A percentile compares a stretch with the other conserved stretches of the same genome.
These are phyloP conservation scores for Nannochloropsis granulata DNA, from an alignment of 108 stramenopile genomes.

Conservation along the genomic window DNA sequence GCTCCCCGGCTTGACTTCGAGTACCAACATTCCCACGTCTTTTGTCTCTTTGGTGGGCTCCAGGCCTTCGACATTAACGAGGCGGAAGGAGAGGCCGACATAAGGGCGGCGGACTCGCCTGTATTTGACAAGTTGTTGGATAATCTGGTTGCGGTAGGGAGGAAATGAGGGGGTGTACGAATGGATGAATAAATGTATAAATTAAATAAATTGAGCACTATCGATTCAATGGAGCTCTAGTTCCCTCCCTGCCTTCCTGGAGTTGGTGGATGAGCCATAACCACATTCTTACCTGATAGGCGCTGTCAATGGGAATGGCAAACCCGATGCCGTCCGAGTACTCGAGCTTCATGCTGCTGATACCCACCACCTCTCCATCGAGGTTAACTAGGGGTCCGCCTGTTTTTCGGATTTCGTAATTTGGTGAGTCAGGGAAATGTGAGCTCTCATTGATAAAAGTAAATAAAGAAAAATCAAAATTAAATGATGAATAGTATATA, in stretches of 20 bases:
- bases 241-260: too few species aligned
- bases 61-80: background rate
- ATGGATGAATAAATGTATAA: too few species aligned
- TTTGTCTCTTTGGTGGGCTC: background rate
- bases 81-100: conserved; percentile 13
- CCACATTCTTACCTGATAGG: background rate
- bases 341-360: conserved; percentile 31
- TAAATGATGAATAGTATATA: background rate
- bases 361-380: conserved; percentile 30
- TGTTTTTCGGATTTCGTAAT: background rate
- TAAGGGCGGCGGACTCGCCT: conserved; percentile 23
- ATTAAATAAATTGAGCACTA: too few species aligned
- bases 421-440: too few species aligned
- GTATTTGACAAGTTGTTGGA: conserved; percentile 11
- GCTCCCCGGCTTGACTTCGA: background rate
- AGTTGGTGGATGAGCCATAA: too few species aligned
- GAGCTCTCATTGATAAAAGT: too few species aligned
- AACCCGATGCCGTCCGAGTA: conserved; percentile 28
- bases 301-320: conserved; percentile 33
- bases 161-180: too few species aligned
- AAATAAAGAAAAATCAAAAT: too few species aligned
- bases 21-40: background rate
- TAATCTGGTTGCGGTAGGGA: background rate
- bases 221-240: too few species aligned
- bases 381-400: conserved; percentile 57